phyloP scores from a whole-genome alignment of 441 rosid genomes.

The Flueggea neowawraea region DNA sequence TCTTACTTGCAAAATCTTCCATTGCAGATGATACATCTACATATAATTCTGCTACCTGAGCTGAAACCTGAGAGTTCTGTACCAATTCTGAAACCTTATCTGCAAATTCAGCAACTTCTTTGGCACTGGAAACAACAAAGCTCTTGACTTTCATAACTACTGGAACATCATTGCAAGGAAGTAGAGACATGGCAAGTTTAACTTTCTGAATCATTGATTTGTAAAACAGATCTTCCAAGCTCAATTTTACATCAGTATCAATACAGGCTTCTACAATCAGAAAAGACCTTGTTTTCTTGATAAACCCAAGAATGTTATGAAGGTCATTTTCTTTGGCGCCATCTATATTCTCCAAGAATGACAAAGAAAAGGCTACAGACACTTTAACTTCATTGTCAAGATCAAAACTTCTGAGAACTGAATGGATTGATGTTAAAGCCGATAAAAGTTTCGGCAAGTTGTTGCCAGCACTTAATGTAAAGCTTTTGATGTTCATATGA shows the following conservation, averaged over 20 bases:
- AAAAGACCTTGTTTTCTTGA: slow-evolving; percentile 26
- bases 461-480: slow-evolving; percentile 19
- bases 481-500: slow-evolving; percentile 27
- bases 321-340: slow-evolving; percentile 16
- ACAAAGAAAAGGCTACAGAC: slow-evolving; percentile 35
- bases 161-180: slow-evolving; percentile 23
- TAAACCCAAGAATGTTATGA: slow-evolving; percentile 20
- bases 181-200: slow-evolving; percentile 17
- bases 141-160: slow-evolving; percentile 21
- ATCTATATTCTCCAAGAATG: slow-evolving; percentile 35
- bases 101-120: slow-evolving; percentile 24
- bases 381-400: slow-evolving; percentile 23
- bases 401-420: slow-evolving; percentile 16
- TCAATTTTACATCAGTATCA: slow-evolving; percentile 11
- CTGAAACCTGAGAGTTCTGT: slow-evolving; percentile 11
- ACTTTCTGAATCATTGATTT: slow-evolving; percentile 22
- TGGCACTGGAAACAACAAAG: slow-evolving; percentile 22
- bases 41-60: slow-evolving; percentile 25
- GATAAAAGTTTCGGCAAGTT: slow-evolving; percentile 30
- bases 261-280: slow-evolving; percentile 29
- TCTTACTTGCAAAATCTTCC: slow-evolving; percentile 17
- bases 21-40: slow-evolving; percentile 13
- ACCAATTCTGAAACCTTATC: slow-evolving; percentile 19
- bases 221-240: slow-evolving; percentile 24
- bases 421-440: slow-evolving; percentile 30